A percentile compares a stretch with the other conserved stretches of the same genome.
These are phyloP conservation scores for Thuja plicata DNA, from an alignment of 83 land plant genomes.

Conservation along the genomic window DNA sequence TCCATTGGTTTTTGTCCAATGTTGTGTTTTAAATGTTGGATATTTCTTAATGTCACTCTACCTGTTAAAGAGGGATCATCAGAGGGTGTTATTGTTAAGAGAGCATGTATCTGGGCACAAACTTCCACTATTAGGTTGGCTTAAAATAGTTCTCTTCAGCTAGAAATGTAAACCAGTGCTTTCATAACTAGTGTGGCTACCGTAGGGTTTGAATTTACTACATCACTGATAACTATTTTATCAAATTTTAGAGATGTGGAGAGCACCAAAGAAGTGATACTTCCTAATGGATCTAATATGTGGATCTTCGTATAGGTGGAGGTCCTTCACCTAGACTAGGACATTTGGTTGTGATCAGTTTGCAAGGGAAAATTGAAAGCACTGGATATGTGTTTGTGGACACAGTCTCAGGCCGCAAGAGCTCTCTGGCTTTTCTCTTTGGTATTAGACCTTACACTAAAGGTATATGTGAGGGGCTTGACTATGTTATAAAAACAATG, in stretches of 20 bases:
- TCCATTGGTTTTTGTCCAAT: no score
- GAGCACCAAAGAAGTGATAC: slow-evolving; percentile 52
- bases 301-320: slow-evolving; percentile 77
- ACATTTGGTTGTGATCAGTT: slow-evolving; percentile 79
- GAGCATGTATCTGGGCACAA: not conserved
- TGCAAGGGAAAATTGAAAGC: slow-evolving; percentile 54
- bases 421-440: slow-evolving; percentile 79
- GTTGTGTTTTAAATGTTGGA: not conserved
- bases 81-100: not conserved
- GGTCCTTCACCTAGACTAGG: slow-evolving; percentile 71
- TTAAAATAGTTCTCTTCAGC: not conserved
- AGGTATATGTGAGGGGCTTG: slow-evolving; percentile 89
- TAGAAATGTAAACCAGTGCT: not conserved
- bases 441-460: slow-evolving; percentile 79
- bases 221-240: not conserved
- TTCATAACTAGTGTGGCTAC: not conserved
- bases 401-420: slow-evolving; percentile 50
- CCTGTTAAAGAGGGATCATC: not conserved
- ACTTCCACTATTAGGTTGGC: not conserved
- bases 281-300: slow-evolving; percentile 78
- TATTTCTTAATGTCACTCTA: not conserved
- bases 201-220: not conserved
- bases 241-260: slow-evolving; percentile 63
- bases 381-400: slow-evolving; percentile 63
- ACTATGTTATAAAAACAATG: slow-evolving; percentile 68